phyloP scores from a whole-genome alignment of 129 eudicot species.

The Lactuca sativa region DNA sequence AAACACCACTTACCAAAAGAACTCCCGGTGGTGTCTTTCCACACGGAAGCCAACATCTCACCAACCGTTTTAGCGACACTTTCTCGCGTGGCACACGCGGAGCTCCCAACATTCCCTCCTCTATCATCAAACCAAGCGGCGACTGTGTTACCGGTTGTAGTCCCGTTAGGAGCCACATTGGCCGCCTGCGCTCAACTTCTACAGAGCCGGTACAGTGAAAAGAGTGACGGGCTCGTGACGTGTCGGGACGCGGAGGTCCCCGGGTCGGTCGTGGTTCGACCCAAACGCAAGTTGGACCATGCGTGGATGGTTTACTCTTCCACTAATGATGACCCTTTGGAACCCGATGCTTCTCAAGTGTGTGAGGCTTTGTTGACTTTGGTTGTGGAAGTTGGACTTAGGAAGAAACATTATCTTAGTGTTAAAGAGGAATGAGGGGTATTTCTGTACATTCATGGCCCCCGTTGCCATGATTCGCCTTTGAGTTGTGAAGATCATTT shows the following conservation, averaged over 20 bases:
- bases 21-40: conserved; percentile 81
- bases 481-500: no score
- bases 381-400: conserved; percentile 71
- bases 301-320: conserved; percentile 99
- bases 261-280: conserved; percentile 92
- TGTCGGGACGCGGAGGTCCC: conserved; percentile 98
- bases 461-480: not conserved
- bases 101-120: conserved; percentile 60
- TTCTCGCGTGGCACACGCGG: conserved; percentile 88
- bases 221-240: conserved; percentile 95
- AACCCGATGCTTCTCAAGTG: conserved; percentile 80
- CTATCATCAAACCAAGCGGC: conserved; percentile 50
- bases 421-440: conserved; percentile 29
- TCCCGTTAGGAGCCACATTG: conserved; percentile 95
- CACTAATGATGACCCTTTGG: conserved; percentile 66
- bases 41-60: conserved; percentile 84
- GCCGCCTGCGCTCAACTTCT: conserved; percentile 94
- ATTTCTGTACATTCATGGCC: not conserved
- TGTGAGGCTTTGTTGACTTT: conserved; percentile 82
- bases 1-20: conserved; percentile 64
- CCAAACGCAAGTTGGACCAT: conserved; percentile 78
- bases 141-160: conserved; percentile 67
- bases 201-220: conserved; percentile 73
- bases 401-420: conserved; percentile 45
- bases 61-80: conserved; percentile 85